These are phyloP conservation scores for Pleurotus djamor DNA, from an alignment of 768 basidiomycete genomes.

Conservation along the genomic window DNA sequence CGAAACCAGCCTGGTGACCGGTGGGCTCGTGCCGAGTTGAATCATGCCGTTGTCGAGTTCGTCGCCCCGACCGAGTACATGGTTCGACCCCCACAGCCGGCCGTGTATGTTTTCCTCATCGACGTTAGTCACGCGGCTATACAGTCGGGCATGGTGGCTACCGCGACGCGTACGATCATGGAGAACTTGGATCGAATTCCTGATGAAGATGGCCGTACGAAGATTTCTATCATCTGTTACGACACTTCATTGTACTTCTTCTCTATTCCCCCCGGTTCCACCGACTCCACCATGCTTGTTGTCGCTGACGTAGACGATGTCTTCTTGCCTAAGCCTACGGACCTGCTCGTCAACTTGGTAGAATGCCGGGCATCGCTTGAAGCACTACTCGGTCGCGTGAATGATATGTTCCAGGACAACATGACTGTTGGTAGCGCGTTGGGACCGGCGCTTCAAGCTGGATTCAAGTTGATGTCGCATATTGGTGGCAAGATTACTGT, in stretches of 20 bases:
- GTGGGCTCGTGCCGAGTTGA: constrained; percentile 92
- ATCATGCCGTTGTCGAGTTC: constrained; percentile 92
- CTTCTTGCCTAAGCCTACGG: constrained; percentile 94
- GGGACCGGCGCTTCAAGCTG: constrained; percentile 93
- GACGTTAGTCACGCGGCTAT: constrained; percentile 94
- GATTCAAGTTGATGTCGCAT: constrained; percentile 90
- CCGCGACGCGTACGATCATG: constrained; percentile 93
- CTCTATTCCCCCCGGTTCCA: constrained; percentile 77
- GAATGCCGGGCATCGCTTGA: constrained; percentile 84
- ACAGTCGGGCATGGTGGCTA: constrained; percentile 97
- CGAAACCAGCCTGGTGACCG: constrained; percentile 94
- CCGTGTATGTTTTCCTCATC: constrained; percentile 95
- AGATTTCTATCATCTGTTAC: constrained; percentile 89
- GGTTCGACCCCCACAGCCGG: constrained; percentile 97
- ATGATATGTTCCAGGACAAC: constrained; percentile 99
- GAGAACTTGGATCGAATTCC: constrained; percentile 95
- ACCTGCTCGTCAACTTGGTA: constrained; percentile 91
- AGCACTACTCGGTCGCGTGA: constrained; percentile 74
- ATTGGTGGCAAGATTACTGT: constrained; percentile 96
- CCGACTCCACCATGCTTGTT: constrained; percentile 93
- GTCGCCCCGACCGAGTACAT: constrained; percentile 99
- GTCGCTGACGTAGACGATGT: constrained; percentile 97
- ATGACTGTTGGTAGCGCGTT: constrained; percentile 90
- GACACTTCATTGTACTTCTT: constrained; percentile 96
- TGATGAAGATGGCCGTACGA: constrained; percentile 91